A percentile compares a stretch with the other conserved stretches of the same genome.
These are phyloP conservation scores for Hanseniaspora meyeri DNA, from an alignment of 805 yeast species.

Conservation along the genomic window DNA sequence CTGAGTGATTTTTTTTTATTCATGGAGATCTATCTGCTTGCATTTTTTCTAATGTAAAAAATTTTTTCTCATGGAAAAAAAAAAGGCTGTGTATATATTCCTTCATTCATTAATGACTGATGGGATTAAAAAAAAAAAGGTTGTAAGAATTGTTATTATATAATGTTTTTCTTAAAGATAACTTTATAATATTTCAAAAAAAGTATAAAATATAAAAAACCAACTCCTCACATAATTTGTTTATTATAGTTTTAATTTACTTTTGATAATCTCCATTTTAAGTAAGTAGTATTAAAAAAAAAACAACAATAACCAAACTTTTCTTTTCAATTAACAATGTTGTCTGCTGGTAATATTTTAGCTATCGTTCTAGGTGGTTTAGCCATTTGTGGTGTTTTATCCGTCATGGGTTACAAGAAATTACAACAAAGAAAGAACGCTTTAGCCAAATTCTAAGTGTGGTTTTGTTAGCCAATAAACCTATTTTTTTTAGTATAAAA, in stretches of 20 bases:
- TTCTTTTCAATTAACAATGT: conserved; percentile 30
- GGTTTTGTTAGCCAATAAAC: not conserved
- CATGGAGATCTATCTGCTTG: too few relatives aligned
- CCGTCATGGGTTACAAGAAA: conserved; percentile 25
- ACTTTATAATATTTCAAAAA: too few relatives aligned
- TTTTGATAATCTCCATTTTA: conserved; percentile 4
- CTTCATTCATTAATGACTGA: not conserved
- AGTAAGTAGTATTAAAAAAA: conserved; percentile 6
- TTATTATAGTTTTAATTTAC: conserved; percentile 9
- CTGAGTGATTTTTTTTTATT: too few relatives aligned
- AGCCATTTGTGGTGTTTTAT: conserved; percentile 26
- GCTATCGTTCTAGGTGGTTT: conserved; percentile 39
- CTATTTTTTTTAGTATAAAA: not conserved
- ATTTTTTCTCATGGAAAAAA: not conserved
- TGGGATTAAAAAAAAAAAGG: not conserved
- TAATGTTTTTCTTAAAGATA: not conserved
- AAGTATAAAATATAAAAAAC: not conserved
- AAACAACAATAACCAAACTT: not conserved
- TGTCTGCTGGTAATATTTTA: conserved; percentile 65
- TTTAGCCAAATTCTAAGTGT: conserved; percentile 27
- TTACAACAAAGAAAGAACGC: conserved; percentile 30
- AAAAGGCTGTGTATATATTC: not conserved
- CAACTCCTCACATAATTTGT: conserved; percentile 13
- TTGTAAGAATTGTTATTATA: not conserved
- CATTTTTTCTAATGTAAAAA: too few relatives aligned